Conservation (phyloP, 805 yeast genomes). For the Candida broadrunensis region DNA sequence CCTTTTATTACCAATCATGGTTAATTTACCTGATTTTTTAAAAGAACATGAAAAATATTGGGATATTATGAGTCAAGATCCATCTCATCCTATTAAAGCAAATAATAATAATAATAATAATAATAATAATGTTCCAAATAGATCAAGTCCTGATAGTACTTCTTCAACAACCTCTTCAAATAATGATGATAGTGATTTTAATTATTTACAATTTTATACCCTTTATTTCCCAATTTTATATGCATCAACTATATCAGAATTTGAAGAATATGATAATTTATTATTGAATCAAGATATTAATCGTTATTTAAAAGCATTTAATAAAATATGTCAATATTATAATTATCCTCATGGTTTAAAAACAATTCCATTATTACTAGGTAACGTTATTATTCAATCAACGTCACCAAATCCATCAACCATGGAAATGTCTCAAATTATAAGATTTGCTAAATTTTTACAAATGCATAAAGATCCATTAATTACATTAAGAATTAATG, state of each 20-base stretch:
- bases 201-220: slow-evolving; percentile 44
- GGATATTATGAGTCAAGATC: slow-evolving; percentile 24
- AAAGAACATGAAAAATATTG: slow-evolving; percentile 49
- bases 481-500: slow-evolving; percentile 46
- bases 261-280: slow-evolving; percentile 52
- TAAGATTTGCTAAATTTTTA: slow-evolving; percentile 53
- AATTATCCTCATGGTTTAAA: slow-evolving; percentile 49
- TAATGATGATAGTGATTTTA: slow-evolving; percentile 26
- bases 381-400: slow-evolving; percentile 49
- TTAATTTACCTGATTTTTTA: slow-evolving; percentile 43
- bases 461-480: slow-evolving; percentile 61
- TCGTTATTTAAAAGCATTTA: slow-evolving; percentile 47
- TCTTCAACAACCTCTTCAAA: slow-evolving; percentile 7
- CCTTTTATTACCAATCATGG: slow-evolving; percentile 50
- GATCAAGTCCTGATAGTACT: slow-evolving; percentile 3
- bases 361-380: slow-evolving; percentile 40
- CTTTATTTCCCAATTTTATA: slow-evolving; percentile 52
- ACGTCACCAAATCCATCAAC: slow-evolving; percentile 56
- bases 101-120: neutral
- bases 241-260: slow-evolving; percentile 58
- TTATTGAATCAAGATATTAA: slow-evolving; percentile 47
- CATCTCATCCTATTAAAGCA: slow-evolving; percentile 7
- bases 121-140: slow-evolving; percentile 1
- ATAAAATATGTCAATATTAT: slow-evolving; percentile 47
- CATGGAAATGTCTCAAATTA: slow-evolving; percentile 53